Percentiles rank a stretch among this genome's conserved stretches.
Evolutionary conservation across 106 monocot species (phyloP).

Genomic region (Posidonia australis): DNA sequence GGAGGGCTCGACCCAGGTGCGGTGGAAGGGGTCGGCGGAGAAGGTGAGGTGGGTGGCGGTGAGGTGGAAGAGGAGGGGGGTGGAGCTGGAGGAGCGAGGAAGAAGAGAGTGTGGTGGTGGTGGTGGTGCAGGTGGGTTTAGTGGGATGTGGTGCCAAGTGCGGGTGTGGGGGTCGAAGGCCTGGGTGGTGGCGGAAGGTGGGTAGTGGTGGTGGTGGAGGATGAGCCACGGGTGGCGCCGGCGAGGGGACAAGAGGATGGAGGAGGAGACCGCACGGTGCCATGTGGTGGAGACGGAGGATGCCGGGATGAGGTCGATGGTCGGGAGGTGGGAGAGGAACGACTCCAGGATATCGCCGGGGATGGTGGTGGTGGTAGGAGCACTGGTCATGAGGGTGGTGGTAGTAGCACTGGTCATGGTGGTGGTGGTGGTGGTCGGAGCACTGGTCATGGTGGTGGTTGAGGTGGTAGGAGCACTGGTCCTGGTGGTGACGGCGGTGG

Average conservation of each 20-base stretch:
- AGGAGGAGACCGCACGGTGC: slow-evolving; percentile 24
- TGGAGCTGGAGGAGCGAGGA: slow-evolving; percentile 2
- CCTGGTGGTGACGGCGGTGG: too few species aligned
- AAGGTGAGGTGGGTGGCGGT: slow-evolving; percentile 12
- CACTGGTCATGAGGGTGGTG: too few species aligned
- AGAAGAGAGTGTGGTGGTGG: neutral
- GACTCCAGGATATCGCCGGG: slow-evolving; percentile 30
- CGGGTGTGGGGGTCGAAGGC: slow-evolving; percentile 29
- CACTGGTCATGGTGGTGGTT: too few species aligned
- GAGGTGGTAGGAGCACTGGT: too few species aligned
- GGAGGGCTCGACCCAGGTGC: slow-evolving; percentile 8
- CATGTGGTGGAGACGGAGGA: slow-evolving; percentile 34
- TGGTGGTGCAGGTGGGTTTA: neutral
- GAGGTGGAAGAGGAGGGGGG: slow-evolving; percentile 17
- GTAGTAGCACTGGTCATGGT: too few species aligned
- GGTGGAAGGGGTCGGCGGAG: slow-evolving; percentile 22
- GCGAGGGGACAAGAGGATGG: slow-evolving; percentile 22
- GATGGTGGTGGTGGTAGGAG: slow-evolving; percentile 8
- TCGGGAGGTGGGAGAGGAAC: slow-evolving; percentile 28
- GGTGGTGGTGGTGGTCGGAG: too few species aligned
- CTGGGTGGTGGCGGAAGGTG: slow-evolving; percentile 3
- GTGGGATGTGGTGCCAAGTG: slow-evolving; percentile 5
- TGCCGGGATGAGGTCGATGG: slow-evolving; percentile 29
- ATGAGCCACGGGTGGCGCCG: slow-evolving; percentile 27
- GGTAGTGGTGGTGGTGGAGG: slow-evolving; percentile 19